Percentiles rank a stretch among this genome's conserved stretches.
These are phyloP conservation scores for Endocalyx cinctus DNA, from an alignment of 2,329 filamentous ascomycete genomes.

Conservation along the genomic window DNA sequence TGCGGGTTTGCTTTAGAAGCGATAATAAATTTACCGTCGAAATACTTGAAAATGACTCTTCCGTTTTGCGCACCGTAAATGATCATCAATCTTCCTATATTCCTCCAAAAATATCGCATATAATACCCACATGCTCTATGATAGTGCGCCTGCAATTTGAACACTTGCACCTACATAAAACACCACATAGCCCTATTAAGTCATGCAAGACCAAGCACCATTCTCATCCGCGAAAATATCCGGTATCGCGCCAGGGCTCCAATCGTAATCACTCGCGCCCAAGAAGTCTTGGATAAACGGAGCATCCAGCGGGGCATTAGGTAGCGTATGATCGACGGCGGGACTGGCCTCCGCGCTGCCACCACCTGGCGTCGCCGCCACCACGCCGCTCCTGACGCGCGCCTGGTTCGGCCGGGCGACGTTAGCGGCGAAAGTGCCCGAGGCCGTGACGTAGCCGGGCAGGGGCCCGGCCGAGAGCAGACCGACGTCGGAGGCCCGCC, in stretches of 20 bases:
- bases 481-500: constrained; percentile 1
- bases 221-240: too few species aligned
- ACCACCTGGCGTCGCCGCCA: neutral
- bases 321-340: neutral
- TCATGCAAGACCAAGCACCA: too few species aligned
- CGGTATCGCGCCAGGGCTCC: constrained; percentile 6
- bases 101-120: too few species aligned
- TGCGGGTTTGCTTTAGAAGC: too few species aligned
- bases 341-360: neutral
- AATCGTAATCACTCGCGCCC: constrained; percentile 5
- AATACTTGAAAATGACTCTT: too few species aligned
- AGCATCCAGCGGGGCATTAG: constrained; percentile 7
- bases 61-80: too few species aligned
- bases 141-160: too few species aligned
- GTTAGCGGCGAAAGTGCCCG: constrained; percentile 9
- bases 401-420: constrained; percentile 3
- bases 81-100: neutral
- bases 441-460: constrained; percentile 7
- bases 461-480: constrained; percentile 1
- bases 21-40: too few species aligned
- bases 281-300: constrained; percentile 11
- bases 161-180: too few species aligned
- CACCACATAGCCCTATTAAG: too few species aligned
- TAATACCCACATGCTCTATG: too few species aligned
- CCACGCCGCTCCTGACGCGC: neutral